Evolutionary conservation across 331 rosid species (phyloP).

Genomic region (Cydonia oblonga): DNA sequence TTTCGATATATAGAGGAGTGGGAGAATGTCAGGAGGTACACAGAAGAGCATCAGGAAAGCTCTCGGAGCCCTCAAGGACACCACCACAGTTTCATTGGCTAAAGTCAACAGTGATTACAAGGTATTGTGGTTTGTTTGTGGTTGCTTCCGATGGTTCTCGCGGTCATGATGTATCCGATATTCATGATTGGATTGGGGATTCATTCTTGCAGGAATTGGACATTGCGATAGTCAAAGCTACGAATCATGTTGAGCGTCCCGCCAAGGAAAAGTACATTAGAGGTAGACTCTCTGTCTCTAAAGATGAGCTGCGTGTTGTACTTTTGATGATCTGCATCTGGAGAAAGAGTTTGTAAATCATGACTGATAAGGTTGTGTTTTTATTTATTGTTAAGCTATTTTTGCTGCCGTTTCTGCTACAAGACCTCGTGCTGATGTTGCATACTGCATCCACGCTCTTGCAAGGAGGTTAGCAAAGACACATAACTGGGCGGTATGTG

Average conservation of each 20-base stretch:
- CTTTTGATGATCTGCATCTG: neutral
- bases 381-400: slow-evolving; percentile 55
- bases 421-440: slow-evolving; percentile 97
- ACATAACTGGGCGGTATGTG: slow-evolving; percentile 97
- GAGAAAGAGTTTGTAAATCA: slow-evolving; percentile 2
- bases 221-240: slow-evolving; percentile 86
- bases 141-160: slow-evolving; percentile 3
- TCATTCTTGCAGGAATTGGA: slow-evolving; percentile 70
- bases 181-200: slow-evolving; percentile 14
- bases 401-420: slow-evolving; percentile 92
- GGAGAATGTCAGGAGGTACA: slow-evolving; percentile 68
- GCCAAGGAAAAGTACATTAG: slow-evolving; percentile 87
- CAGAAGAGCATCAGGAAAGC: slow-evolving; percentile 93
- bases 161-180: neutral
- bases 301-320: neutral
- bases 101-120: slow-evolving; percentile 98
- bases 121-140: slow-evolving; percentile 30
- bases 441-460: slow-evolving; percentile 94
- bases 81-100: slow-evolving; percentile 94
- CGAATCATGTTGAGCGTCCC: slow-evolving; percentile 92
- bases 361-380: slow-evolving; percentile 14
- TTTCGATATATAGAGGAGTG: slow-evolving; percentile 32
- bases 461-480: slow-evolving; percentile 88
- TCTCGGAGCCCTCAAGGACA: slow-evolving; percentile 91
- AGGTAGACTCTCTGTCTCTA: slow-evolving; percentile 35